Evolutionary conservation across 2,329 filamentous ascomycete genomes (phyloP).

Genomic region (Aspergillus aculeatus): DNA sequence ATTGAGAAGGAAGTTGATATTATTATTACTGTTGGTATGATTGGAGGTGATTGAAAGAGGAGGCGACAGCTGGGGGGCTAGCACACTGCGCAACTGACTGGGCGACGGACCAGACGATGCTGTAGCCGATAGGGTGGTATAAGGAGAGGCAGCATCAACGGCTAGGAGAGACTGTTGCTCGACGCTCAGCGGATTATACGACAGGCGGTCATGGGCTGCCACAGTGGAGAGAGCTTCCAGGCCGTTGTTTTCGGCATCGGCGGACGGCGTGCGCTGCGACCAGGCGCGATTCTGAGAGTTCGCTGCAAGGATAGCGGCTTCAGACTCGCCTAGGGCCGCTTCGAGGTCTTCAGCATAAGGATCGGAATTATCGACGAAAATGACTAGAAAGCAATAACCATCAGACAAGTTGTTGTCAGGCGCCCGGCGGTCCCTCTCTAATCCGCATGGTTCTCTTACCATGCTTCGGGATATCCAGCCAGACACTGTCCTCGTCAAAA

Average conservation of each 20-base stretch:
- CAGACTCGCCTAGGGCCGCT: constrained; percentile 32
- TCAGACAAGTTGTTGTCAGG: background rate
- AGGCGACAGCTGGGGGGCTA: constrained; percentile 42
- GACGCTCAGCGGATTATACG: constrained; percentile 25
- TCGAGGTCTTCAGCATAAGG: constrained; percentile 57
- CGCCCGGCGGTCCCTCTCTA: background rate
- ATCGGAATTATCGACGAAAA: constrained; percentile 62
- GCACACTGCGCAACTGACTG: constrained; percentile 33
- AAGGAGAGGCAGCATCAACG: constrained; percentile 19
- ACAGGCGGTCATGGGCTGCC: constrained; percentile 45
- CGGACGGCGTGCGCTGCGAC: constrained; percentile 28
- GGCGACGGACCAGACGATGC: constrained; percentile 31
- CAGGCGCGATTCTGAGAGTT: constrained; percentile 32
- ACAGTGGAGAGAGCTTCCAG: constrained; percentile 56
- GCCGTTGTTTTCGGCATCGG: constrained; percentile 47
- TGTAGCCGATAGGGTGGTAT: constrained; percentile 21
- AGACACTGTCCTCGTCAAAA: constrained; percentile 60
- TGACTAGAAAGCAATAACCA: constrained; percentile 43
- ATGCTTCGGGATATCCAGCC: constrained; percentile 61
- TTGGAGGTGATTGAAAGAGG: constrained; percentile 44
- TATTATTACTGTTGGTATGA: constrained; percentile 40
- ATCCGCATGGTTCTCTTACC: constrained; percentile 37
- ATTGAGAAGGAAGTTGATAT: constrained; percentile 59
- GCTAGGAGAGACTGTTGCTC: constrained; percentile 26
- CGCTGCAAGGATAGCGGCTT: constrained; percentile 28